These are phyloP conservation scores for Excoecaria agallocha DNA, from an alignment of 345 rosid species.

Conservation along the genomic window DNA sequence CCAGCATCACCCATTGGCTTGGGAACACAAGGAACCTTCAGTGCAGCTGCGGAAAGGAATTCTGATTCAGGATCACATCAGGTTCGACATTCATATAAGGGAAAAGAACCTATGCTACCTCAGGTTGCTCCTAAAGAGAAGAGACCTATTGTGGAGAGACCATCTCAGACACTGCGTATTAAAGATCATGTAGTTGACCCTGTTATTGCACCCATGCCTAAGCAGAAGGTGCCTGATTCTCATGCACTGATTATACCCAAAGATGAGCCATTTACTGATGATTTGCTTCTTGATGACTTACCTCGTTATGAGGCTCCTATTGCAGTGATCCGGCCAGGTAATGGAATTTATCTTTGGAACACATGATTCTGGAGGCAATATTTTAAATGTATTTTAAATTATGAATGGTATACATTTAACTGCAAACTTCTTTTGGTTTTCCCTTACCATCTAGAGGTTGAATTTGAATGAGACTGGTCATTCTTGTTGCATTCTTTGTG, in stretches of 20 bases:
- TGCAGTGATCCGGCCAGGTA: constrained; percentile 56
- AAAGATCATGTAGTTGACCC: constrained; percentile 28
- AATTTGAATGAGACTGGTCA: background rate
- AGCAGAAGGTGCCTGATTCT: constrained; percentile 21
- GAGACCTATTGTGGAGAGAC: constrained; percentile 16
- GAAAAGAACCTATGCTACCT: constrained; percentile 44
- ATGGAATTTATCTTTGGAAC: background rate
- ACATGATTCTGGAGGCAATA: background rate
- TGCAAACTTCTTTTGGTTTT: background rate
- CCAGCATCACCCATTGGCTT: constrained; percentile 17
- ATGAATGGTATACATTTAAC: background rate
- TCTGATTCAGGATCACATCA: constrained; percentile 3
- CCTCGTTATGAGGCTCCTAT: constrained; percentile 42
- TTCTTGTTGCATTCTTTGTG: constrained; percentile 2
- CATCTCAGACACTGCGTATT: constrained; percentile 24
- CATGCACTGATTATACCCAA: constrained; percentile 39
- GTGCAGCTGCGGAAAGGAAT: background rate
- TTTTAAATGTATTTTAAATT: too few relatives aligned
- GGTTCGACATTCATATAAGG: constrained; percentile 19
- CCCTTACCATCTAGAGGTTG: background rate
- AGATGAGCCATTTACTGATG: constrained; percentile 56
- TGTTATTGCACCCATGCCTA: constrained; percentile 8
- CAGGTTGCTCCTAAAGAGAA: constrained; percentile 22
- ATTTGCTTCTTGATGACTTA: constrained; percentile 19
- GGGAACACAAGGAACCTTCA: constrained; percentile 18